Evolutionary conservation across 495 filamentous ascomycete species (phyloP), one percentile per base, ranked within the genome.

Genomic region (Talaromyces proteolyticus): DNA sequence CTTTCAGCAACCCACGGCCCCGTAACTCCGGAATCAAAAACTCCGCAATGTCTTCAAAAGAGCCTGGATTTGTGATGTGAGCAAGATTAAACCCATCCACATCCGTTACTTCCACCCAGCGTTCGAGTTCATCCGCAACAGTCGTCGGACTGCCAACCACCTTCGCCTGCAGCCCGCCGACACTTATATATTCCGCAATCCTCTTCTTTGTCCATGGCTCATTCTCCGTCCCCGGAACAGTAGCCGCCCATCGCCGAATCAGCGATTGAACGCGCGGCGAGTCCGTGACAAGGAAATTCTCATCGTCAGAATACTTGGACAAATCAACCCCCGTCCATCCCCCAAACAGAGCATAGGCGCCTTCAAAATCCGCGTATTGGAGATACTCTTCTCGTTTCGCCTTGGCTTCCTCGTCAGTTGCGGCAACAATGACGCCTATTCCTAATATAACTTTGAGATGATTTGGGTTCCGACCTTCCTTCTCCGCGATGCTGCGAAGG

Each of bases 321-420:
- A 81, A 64, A 58, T 84, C 79, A 16, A 82, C 71, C 2, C 78
- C 79, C 6, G 79, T 80, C 78, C 79, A 82, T n/a, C 79, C 80
- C 6, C 78, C 78, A 56, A 82, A 85, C 37, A 82, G 57, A 5
- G 78, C 76, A 22, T 80, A 58, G 3, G 74, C 79, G 2, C 80
- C 81, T 56, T 82, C 79, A n/a, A 60, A 63, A 40, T 77, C 77
- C 11, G 73, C 78, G 56, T 81, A 81, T 37, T 68, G 58, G 6
- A 70, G 42, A 41, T 69, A 74, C 18, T 78, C 76, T 0, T 59
- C 62, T n/a, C 72, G 60, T 56, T 81, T 81, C 0, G 60, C 73
- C 24, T 60, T 57, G 1, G 80, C 80, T 40, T 78, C 77, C 49
- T 77, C 76, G 24, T 79, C 70, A 0, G 77, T 81, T 2, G 59